A percentile compares a stretch with the other conserved stretches of the same genome.
Conservation (phyloP, 768 basidiomycete species). For the Pleurotus cornucopiae region DNA sequence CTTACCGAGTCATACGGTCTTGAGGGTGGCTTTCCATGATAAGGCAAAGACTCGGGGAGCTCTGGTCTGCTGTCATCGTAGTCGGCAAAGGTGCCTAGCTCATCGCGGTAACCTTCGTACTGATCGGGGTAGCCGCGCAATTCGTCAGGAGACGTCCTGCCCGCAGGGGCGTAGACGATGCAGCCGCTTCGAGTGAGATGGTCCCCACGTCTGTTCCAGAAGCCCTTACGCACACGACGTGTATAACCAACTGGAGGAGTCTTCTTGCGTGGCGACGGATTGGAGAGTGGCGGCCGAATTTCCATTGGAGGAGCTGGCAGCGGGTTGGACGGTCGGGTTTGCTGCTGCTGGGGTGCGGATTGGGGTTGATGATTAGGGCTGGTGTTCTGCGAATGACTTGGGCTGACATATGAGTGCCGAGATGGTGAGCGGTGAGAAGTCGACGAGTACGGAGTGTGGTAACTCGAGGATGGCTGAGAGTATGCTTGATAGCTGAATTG, state of each 20-base stretch:
- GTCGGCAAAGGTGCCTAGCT: constrained; percentile 36
- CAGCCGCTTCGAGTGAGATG: constrained; percentile 52
- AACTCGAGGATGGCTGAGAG: neutral
- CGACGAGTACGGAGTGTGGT: constrained; percentile 14
- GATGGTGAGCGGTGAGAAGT: constrained; percentile 4
- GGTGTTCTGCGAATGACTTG: constrained; percentile 3
- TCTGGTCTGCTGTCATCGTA: constrained; percentile 48
- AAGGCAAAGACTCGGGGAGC: constrained; percentile 59
- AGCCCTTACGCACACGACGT: constrained; percentile 46
- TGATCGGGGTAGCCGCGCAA: constrained; percentile 55
- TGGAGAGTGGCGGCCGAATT: constrained; percentile 12
- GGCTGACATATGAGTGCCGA: constrained; percentile 5
- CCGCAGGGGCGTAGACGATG: constrained; percentile 63
- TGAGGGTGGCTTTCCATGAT: constrained; percentile 45
- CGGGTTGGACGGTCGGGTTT: constrained; percentile 17
- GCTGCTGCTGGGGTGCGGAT: constrained; percentile 17
- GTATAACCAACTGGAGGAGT: constrained; percentile 24
- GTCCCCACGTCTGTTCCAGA: constrained; percentile 77
- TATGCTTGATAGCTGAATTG: neutral
- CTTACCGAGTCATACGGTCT: constrained; percentile 55
- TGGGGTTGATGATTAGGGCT: constrained; percentile 7
- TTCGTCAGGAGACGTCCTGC: constrained; percentile 55
- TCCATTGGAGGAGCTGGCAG: constrained; percentile 21
- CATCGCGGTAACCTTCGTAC: constrained; percentile 52
- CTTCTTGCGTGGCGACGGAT: constrained; percentile 14